Evolutionary conservation across 257 asterid species (phyloP).

Genomic region (Echites panduratus): DNA sequence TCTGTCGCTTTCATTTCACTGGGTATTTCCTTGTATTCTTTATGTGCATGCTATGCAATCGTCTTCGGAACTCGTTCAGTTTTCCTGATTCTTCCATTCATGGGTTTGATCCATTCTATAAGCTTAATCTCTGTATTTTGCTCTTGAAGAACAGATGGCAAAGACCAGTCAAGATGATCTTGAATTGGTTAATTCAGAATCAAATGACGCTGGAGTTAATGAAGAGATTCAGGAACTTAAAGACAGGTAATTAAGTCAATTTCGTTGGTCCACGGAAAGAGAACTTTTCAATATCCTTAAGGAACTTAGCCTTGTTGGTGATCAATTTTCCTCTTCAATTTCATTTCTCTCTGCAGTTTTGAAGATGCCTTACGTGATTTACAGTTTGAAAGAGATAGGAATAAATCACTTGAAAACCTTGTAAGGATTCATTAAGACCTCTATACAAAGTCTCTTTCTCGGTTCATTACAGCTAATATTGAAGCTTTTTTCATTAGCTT

Average conservation of each 20-base stretch:
- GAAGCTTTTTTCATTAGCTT: slow-evolving; percentile 27
- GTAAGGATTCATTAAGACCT: slow-evolving; percentile 16
- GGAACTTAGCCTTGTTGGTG: not conserved
- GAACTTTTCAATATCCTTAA: not conserved
- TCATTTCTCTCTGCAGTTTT: slow-evolving; percentile 28
- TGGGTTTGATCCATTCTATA: not conserved
- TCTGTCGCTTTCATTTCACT: not conserved
- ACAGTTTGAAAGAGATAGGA: slow-evolving; percentile 30
- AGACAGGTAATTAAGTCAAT: slow-evolving; percentile 26
- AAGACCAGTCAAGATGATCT: slow-evolving; percentile 14
- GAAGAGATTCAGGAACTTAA: slow-evolving; percentile 32
- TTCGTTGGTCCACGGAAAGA: not conserved
- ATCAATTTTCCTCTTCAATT: not conserved
- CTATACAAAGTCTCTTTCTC: not conserved
- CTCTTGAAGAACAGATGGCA: slow-evolving; percentile 22
- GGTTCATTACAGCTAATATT: not conserved
- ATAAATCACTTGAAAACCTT: slow-evolving; percentile 27
- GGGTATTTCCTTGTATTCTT: not conserved
- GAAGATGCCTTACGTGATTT: slow-evolving; percentile 22
- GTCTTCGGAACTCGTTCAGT: too few relatives aligned
- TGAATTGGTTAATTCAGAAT: not conserved
- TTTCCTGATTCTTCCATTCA: not conserved
- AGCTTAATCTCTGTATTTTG: not conserved
- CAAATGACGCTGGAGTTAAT: slow-evolving; percentile 19
- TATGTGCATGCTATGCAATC: not conserved